Evolutionary conservation across 73 alveolate species (phyloP), one percentile per base, ranked within the genome.

Genomic region (Durusdinium trenchii): DNA sequence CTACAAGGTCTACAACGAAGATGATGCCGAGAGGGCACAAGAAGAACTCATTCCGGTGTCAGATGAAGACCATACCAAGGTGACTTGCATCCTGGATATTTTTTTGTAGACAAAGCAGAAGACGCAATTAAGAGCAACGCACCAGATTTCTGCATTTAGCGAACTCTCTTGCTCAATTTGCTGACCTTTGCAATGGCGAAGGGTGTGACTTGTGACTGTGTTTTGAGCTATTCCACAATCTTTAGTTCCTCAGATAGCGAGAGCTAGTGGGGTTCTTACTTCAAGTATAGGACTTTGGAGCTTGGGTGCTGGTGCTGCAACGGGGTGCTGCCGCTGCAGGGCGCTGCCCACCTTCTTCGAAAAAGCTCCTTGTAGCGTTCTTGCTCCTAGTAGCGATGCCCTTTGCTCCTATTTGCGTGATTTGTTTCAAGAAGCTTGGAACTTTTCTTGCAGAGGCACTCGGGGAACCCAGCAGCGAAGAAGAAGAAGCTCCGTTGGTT

Each of bases 21-120:
- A 79, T 47, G 90, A 79, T 30, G 90, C 90, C 12, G 90, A 79
- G 69, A 79, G 90, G 90, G 90, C 90, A 20, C 90, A 79, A 47
- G 90, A 79, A 79, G 90, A 79, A 48, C 6, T 79, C 47, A 67
- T 79, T n/a, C 20, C 84, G 10, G 90, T 73, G 26, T 18, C 90
- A 5, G 90, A 67, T 45, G 90, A 79, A 45, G 90, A 79, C 35
- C 90, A 47, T 16, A 79, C 54, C 46, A 40, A 73, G 84, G 84
- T 51, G 52, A 32, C 48, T 32, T 9, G 52, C 9, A 1, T n/a
- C n/a, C n/a, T n/a, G n/a, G n/a, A n/a, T n/a, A n/a, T n/a, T n/a
- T n/a, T n/a, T n/a, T n/a, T n/a, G n/a, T n/a, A n/a, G n/a, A n/a
- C n/a, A n/a, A n/a, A n/a, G n/a, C n/a, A n/a, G n/a, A n/a, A n/a